A percentile compares a stretch with the other conserved stretches of the same genome.
Conservation (phyloP, 2,329 filamentous ascomycete genomes). For the Hypomyces perniciosus region DNA sequence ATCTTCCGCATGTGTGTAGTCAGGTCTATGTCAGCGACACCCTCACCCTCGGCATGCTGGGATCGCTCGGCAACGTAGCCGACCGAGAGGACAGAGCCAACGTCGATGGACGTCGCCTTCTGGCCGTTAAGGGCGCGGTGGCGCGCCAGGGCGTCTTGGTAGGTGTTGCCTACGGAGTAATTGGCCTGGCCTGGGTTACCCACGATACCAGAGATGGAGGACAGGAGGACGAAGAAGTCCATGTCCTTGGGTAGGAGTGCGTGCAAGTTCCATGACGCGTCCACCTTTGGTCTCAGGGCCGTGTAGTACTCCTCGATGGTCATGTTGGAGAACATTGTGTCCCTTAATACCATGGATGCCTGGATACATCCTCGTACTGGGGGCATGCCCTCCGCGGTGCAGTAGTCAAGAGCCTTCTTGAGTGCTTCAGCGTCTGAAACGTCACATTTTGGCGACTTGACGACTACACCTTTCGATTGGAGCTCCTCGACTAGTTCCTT, state of each 20-base stretch:
- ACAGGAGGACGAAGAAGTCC: slow-evolving; percentile 32
- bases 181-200: slow-evolving; percentile 31
- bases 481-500: slow-evolving; percentile 15
- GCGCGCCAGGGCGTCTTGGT: slow-evolving; percentile 21
- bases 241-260: slow-evolving; percentile 19
- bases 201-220: slow-evolving; percentile 27
- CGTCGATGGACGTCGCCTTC: too few relatives aligned
- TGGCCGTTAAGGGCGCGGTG: background rate
- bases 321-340: slow-evolving; percentile 25
- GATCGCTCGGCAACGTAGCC: too few relatives aligned
- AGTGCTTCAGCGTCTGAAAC: slow-evolving; percentile 5
- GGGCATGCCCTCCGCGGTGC: too few relatives aligned
- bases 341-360: background rate
- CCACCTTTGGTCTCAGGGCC: slow-evolving; percentile 25
- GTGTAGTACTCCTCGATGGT: slow-evolving; percentile 18
- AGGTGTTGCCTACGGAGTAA: slow-evolving; percentile 30
- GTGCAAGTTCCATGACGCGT: slow-evolving; percentile 25
- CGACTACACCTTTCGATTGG: background rate
- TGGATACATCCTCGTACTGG: too few relatives aligned
- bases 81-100: too few relatives aligned
- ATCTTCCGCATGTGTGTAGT: too few relatives aligned
- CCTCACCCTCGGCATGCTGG: too few relatives aligned
- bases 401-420: too few relatives aligned
- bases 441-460: slow-evolving; percentile 23
- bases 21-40: too few relatives aligned